phyloP scores from a whole-genome alignment of 441 rosid genomes.

The Aleurites moluccanus region DNA sequence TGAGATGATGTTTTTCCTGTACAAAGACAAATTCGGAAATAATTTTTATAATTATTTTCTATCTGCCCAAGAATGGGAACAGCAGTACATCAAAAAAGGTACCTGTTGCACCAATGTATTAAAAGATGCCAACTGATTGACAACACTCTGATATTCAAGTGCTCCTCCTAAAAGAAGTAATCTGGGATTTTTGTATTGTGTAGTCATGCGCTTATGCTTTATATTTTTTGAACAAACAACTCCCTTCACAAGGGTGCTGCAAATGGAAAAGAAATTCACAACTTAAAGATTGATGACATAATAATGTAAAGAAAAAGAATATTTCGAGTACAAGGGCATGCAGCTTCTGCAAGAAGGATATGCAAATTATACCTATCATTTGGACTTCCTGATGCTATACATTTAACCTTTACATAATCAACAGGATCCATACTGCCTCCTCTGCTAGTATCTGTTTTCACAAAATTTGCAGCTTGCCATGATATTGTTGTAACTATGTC shows the following conservation, averaged over 20 bases:
- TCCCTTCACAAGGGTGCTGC: conserved; percentile 79
- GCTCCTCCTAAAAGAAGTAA: conserved; percentile 90
- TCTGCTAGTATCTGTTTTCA: conserved; percentile 92
- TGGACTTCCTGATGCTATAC: conserved; percentile 82
- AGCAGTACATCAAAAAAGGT: conserved; percentile 13
- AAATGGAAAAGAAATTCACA: conserved; percentile 27
- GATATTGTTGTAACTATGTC: conserved; percentile 73
- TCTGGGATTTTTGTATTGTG: conserved; percentile 87
- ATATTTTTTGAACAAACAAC: conserved; percentile 92
- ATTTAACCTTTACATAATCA: conserved; percentile 88
- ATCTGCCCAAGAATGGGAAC: not conserved
- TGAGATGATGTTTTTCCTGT: conserved; percentile 89
- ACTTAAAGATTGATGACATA: conserved; percentile 15
- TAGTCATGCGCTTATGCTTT: conserved; percentile 95
- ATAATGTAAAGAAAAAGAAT: not conserved
- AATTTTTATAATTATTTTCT: not conserved
- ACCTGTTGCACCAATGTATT: conserved; percentile 90
- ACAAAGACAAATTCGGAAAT: conserved; percentile 29
- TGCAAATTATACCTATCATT: conserved; percentile 61
- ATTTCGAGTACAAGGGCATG: not conserved
- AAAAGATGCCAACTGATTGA: conserved; percentile 84
- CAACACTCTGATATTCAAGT: conserved; percentile 77
- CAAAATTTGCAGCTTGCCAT: conserved; percentile 93
- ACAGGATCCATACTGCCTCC: conserved; percentile 99
- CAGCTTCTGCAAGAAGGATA: conserved; percentile 9